Percentiles rank a stretch among this genome's conserved stretches.
These are phyloP conservation scores for Thermothielavioides terrestris DNA, from an alignment of 495 filamentous ascomycete species.

Conservation along the genomic window DNA sequence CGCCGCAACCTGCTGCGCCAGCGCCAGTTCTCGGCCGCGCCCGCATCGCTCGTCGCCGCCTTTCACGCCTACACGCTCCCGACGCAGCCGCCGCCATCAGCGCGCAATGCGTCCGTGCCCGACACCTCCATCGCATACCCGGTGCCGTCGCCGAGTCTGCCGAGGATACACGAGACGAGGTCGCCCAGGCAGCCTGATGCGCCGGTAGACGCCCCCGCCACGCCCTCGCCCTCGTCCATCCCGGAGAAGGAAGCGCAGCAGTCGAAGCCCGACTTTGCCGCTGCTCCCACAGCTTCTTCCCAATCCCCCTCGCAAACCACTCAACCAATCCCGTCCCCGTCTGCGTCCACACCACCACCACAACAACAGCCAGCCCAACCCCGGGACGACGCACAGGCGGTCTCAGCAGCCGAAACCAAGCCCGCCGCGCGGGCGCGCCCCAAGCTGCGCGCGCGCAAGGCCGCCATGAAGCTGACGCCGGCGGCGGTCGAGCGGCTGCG, in stretches of 20 bases:
- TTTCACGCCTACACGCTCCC: conserved; percentile 69
- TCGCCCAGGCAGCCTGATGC: conserved; percentile 31
- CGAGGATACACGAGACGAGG: conserved; percentile 46
- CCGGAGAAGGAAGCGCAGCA: conserved; percentile 61
- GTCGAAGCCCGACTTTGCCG: conserved; percentile 31
- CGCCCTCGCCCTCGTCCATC: conserved; percentile 15
- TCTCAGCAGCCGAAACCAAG: conserved; percentile 2
- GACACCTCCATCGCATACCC: conserved; percentile 61
- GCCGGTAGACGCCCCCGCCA: conserved; percentile 9
- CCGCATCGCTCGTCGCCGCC: conserved; percentile 46
- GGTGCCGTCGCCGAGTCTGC: conserved; percentile 24
- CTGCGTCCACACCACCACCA: background rate
- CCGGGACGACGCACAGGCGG: conserved; percentile 7
- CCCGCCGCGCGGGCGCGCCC: conserved; percentile 41
- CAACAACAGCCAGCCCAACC: conserved; percentile 1
- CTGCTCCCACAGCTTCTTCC: background rate
- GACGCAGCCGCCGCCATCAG: conserved; percentile 49
- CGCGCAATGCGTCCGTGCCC: conserved; percentile 55
- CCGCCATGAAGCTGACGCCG: conserved; percentile 78
- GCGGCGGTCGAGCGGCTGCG: conserved; percentile 68
- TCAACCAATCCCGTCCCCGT: background rate
- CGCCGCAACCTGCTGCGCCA: conserved; percentile 45
- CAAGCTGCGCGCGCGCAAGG: conserved; percentile 77
- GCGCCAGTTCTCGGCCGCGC: conserved; percentile 52
- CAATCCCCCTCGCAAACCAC: background rate